Evolutionary conservation across 2,329 filamentous ascomycete genomes (phyloP), one percentile per base, ranked within the genome.

Genomic region (Botryotinia convoluta): DNA sequence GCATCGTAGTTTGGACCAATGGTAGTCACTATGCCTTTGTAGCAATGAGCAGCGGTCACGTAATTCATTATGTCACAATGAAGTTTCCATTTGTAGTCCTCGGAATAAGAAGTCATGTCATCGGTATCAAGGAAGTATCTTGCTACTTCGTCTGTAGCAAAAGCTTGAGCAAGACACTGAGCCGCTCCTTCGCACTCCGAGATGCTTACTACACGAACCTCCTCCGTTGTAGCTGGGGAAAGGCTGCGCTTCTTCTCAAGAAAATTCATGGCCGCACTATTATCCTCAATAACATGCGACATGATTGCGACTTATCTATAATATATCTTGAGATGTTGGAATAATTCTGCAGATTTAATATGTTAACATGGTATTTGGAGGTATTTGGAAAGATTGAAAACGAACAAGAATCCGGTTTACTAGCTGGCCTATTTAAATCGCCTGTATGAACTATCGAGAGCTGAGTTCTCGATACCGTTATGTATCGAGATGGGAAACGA

Each of bases 1-100:
- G 89, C 91, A 77, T 93, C 93, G 79, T 92, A 93, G 79, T 94
- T 89, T 9, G 90, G 87, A 29, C 93, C 93, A 75, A 93, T 89
- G 72, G 91, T 90, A 63, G 92, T 91, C 72, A 93, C 93, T 74
- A 93, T 82, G 72, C 93, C 93, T 77, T 90, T 90, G 79, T 92
- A 87, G 82, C 89, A 90, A 81, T 94, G 92, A 74, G 92, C 90
- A 73, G 93, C 92, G 68, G 91, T 90, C 77, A 93, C 87, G 82
- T 94, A 95, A 77, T 90, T 91, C 85, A 95, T 89, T 78, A 94
- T 91, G 80, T 91, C 88, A 77, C 92, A 86, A 82, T 96, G 93
- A 63, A 96, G 85, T 77, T 89, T 88, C 91, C 92, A 96, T 80
- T 90, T 91, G 80, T 90, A 85, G 81, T 93, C 88, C 79, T 89